Base-by-base conservation (phyloP, 2,329 filamentous ascomycete genomes). In the Ascochyta rabiei region DNA sequence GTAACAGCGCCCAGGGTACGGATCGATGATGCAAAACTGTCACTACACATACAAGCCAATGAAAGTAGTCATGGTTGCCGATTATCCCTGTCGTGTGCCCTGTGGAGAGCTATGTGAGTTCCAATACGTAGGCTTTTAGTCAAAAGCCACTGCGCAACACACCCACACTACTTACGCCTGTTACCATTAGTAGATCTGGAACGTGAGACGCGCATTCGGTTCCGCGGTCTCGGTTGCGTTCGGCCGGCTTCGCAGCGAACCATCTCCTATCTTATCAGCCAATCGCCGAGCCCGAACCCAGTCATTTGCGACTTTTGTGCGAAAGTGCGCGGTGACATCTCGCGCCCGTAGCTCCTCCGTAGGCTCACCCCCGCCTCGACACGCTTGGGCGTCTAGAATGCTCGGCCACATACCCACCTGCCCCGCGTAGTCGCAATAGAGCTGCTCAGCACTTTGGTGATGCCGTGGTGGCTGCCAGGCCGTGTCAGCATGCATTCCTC, bases 191-290 rank as follows among this genome's bases (percentile, higher is more conserved):
- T 4, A 35, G 45, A 48, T 45, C 45, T 48, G 51, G 45, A 59
- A 58, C 51, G 57, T 57, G 57, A 51, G 56, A 50, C 42, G 47
- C 34, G 53, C 45, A 45, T 26, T 31, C 46, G 52, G 46, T 39
- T 55, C 52, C 46, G 52, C 12, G 30, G 24, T 33, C 28, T 54
- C 62, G 55, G 56, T 42, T 21, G 30, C 49, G 31, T 23, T 56
- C 41, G 59, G 59, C 56, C 53, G 49, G 16, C 12, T 12, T 51
- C 26, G 41, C 41, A 50, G 46, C 52, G 52, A 50, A 41, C 52
- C 30, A 64, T 64, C 57, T 64, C 62, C 61, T 46, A 46, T 55
- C 46, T 55, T 49, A 50, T 55, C 47, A 31, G 24, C 3, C 5
- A 3, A 55, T 55, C 46, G 9, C 52, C 52, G 52, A 55, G 37